Percentiles rank a stretch among this genome's conserved stretches.
Evolutionary conservation across 352 stramenopile genomes (phyloP).

Genomic region (Pythium volutum): DNA sequence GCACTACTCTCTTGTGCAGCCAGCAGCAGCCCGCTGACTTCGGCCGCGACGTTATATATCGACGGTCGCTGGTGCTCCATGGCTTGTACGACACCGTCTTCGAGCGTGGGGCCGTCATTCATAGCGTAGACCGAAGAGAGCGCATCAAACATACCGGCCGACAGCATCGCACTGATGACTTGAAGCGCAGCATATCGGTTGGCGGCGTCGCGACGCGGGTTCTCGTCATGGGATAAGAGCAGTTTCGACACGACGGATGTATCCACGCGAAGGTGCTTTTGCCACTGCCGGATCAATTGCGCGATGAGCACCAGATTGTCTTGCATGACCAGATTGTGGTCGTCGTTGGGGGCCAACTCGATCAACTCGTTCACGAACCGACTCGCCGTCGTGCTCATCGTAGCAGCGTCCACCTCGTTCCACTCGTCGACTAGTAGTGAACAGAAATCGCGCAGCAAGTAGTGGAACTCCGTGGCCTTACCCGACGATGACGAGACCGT

Average conservation of each 20-base stretch:
- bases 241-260: slow-evolving; percentile 34
- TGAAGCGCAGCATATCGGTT: slow-evolving; percentile 57
- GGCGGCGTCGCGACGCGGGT: slow-evolving; percentile 35
- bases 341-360: slow-evolving; percentile 48
- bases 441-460: slow-evolving; percentile 75
- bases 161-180: slow-evolving; percentile 59
- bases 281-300: slow-evolving; percentile 57
- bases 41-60: slow-evolving; percentile 60
- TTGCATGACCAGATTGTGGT: slow-evolving; percentile 49
- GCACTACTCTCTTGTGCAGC: slow-evolving; percentile 2
- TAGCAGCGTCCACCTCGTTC: slow-evolving; percentile 33
- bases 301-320: slow-evolving; percentile 64
- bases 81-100: slow-evolving; percentile 47
- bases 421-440: slow-evolving; percentile 51
- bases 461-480: slow-evolving; percentile 54
- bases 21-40: slow-evolving; percentile 58
- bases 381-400: slow-evolving; percentile 24
- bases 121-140: slow-evolving; percentile 23
- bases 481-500: slow-evolving; percentile 25
- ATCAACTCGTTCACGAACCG: slow-evolving; percentile 61
- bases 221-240: slow-evolving; percentile 38
- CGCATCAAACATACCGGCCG: slow-evolving; percentile 26
- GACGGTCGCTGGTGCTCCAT: slow-evolving; percentile 43
- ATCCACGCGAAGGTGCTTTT: slow-evolving; percentile 41
- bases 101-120: slow-evolving; percentile 26